Evolutionary conservation across 2,329 filamentous ascomycete genomes (phyloP).

Genomic region (Lecanosticta acicola): DNA sequence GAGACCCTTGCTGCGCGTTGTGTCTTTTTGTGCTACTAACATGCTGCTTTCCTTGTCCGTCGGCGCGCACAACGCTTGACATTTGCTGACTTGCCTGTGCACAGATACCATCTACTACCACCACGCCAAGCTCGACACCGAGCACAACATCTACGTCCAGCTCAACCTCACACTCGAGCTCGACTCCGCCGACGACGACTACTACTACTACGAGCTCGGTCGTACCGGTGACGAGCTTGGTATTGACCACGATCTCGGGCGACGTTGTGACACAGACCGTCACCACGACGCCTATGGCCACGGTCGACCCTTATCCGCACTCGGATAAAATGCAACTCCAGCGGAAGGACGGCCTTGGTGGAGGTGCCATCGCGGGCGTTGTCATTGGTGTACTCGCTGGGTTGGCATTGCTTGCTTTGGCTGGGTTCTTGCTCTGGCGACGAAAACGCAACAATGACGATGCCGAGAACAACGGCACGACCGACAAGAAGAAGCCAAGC

Average conservation of each 20-base stretch:
- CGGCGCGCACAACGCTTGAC: slow-evolving; percentile 9
- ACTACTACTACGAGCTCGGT: slow-evolving; percentile 16
- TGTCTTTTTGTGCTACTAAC: slow-evolving; percentile 4
- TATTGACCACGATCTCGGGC: slow-evolving; percentile 41
- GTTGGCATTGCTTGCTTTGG: slow-evolving; percentile 35
- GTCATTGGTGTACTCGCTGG: slow-evolving; percentile 40
- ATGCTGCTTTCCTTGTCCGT: slow-evolving; percentile 1
- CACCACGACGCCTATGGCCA: slow-evolving; percentile 34
- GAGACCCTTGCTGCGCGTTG: slow-evolving; percentile 7
- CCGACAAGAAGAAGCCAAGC: slow-evolving; percentile 18
- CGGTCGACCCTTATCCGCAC: slow-evolving; percentile 14
- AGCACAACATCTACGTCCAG: slow-evolving; percentile 13
- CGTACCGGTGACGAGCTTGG: slow-evolving; percentile 33
- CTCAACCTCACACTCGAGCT: slow-evolving; percentile 19
- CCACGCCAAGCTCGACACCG: slow-evolving; percentile 5
- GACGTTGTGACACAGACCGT: slow-evolving; percentile 41
- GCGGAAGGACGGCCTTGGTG: slow-evolving; percentile 30
- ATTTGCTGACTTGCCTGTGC: slow-evolving; percentile 12
- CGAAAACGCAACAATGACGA: slow-evolving; percentile 27
- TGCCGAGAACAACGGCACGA: slow-evolving; percentile 13
- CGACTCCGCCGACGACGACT: slow-evolving; percentile 17
- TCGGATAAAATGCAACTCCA: slow-evolving; percentile 17
- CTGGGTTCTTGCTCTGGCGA: slow-evolving; percentile 37
- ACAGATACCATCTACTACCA: slow-evolving; percentile 6
- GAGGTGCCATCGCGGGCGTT: slow-evolving; percentile 40